Conservation (phyloP, 768 basidiomycete species). For the Russula compacta region DNA sequence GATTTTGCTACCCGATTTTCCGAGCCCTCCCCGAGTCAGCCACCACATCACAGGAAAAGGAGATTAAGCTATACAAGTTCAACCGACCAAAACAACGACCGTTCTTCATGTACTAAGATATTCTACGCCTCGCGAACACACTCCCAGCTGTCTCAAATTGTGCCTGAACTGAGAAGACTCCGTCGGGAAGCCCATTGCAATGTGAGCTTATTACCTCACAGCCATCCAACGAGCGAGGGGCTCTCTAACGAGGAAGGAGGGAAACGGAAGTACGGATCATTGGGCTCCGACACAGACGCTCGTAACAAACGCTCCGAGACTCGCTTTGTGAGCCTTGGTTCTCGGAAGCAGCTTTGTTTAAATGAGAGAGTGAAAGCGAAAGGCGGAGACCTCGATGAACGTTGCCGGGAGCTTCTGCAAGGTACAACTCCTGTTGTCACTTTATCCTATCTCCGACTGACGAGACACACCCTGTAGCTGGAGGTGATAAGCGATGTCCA, state of each 20-base stretch:
- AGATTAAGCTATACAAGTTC: background rate
- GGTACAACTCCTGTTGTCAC: conserved; percentile 32
- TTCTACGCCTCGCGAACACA: conserved; percentile 95
- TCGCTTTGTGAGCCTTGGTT: conserved; percentile 79
- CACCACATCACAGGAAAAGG: background rate
- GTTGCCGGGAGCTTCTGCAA: conserved; percentile 70
- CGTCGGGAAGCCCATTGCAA: conserved; percentile 30
- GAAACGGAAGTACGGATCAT: conserved; percentile 3
- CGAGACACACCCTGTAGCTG: conserved; percentile 31
- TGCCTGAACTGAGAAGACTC: conserved; percentile 77
- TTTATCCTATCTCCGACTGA: background rate
- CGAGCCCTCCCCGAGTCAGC: background rate
- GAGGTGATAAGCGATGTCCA: conserved; percentile 61
- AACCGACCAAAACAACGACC: conserved; percentile 31
- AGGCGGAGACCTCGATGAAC: conserved; percentile 73
- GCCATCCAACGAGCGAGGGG: background rate
- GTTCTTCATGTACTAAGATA: conserved; percentile 68
- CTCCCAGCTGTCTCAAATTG: conserved; percentile 86
- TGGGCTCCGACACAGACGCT: conserved; percentile 18
- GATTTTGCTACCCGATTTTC: background rate
- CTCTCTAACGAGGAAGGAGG: background rate
- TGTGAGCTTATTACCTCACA: background rate
- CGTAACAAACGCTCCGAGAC: conserved; percentile 24
- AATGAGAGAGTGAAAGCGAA: conserved; percentile 65
- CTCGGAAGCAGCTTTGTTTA: conserved; percentile 87